phyloP scores from a whole-genome alignment of 192 early-diverging fungal species.

The Podila clonocystis region DNA sequence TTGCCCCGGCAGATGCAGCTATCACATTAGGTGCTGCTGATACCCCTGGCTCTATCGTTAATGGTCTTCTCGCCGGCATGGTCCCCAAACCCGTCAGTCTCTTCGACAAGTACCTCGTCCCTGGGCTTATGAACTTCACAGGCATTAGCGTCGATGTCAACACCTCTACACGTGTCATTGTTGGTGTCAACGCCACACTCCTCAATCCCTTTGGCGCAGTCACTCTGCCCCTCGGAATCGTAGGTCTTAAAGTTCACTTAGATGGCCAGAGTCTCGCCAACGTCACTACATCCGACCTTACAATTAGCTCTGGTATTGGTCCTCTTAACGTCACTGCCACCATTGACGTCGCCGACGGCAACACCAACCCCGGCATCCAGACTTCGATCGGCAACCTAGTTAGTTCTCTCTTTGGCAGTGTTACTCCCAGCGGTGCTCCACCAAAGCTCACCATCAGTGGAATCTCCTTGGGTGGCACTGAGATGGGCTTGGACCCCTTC shows the following conservation, averaged over 20 bases:
- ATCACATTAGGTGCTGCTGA: constrained; percentile 27
- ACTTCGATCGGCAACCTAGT: constrained; percentile 39
- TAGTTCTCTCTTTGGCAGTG: constrained; percentile 29
- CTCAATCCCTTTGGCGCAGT: constrained; percentile 29
- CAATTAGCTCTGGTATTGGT: constrained; percentile 10
- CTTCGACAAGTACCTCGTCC: constrained; percentile 41
- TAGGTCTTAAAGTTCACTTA: constrained; percentile 19
- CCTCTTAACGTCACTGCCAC: constrained; percentile 38
- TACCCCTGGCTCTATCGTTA: constrained; percentile 35
- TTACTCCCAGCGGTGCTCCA: constrained; percentile 32
- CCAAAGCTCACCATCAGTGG: constrained; percentile 21
- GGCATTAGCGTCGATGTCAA: constrained; percentile 10
- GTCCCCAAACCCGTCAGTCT: constrained; percentile 42
- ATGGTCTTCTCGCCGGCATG: constrained; percentile 25
- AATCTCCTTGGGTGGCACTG: constrained; percentile 10
- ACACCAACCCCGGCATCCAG: constrained; percentile 18
- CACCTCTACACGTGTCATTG: constrained; percentile 27
- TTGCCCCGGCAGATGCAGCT: constrained; percentile 43
- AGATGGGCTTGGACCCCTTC: constrained; percentile 31
- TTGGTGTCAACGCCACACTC: constrained; percentile 22
- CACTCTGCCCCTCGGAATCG: constrained; percentile 14
- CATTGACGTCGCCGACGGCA: constrained; percentile 32
- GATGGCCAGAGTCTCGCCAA: constrained; percentile 35
- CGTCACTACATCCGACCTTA: constrained; percentile 25
- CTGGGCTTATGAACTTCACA: constrained; percentile 47